Evolutionary conservation across 225 moss, liverwort and hornwort genomes (phyloP).

Genomic region (Pseudoscleropodium purum): DNA sequence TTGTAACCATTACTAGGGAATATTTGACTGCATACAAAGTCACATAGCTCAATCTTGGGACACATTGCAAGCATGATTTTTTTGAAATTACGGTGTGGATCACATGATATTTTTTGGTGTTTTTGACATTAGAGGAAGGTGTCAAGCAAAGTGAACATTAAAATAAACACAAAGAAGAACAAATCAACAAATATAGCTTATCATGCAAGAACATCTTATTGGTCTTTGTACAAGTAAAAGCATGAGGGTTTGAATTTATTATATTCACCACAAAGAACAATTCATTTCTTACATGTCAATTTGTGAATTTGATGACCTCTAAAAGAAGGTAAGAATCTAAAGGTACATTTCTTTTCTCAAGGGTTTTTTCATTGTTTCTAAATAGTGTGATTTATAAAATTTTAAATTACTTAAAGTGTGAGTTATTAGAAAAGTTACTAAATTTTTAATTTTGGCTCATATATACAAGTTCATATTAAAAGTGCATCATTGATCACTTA

Average conservation of each 20-base stretch:
- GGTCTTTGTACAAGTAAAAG: neutral
- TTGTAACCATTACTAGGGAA: neutral
- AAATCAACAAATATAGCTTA: neutral
- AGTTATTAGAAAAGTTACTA: neutral
- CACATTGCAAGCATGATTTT: accelerated
- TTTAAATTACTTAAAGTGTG: neutral
- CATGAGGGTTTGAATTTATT: accelerated
- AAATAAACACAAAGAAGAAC: neutral
- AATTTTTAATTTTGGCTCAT: neutral
- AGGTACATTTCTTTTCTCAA: neutral
- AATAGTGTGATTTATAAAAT: neutral
- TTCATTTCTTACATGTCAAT: neutral
- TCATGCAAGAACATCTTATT: neutral
- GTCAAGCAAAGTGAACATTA: neutral
- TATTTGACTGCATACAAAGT: neutral
- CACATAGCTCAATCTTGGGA: neutral
- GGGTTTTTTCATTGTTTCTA: neutral
- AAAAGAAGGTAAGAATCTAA: neutral
- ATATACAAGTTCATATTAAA: accelerated
- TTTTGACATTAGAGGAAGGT: neutral
- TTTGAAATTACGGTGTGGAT: neutral
- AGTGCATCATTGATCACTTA: neutral
- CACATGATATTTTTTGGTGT: neutral
- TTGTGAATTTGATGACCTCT: neutral
- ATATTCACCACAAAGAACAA: neutral